These are phyloP conservation scores for Galerina sulciceps DNA, from an alignment of 768 basidiomycete genomes.

Conservation along the genomic window DNA sequence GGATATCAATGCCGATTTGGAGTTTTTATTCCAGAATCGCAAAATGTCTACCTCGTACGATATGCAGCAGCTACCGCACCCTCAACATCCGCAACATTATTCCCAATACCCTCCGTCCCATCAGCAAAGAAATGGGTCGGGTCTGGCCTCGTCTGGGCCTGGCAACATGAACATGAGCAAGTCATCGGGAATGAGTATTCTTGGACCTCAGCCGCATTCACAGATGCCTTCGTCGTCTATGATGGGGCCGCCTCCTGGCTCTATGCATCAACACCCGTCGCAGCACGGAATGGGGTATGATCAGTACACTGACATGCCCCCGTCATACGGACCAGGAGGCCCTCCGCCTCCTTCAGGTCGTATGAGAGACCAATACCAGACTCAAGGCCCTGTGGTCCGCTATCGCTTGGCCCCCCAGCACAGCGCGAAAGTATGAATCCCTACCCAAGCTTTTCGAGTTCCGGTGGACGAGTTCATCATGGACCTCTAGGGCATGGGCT, in stretches of 20 bases:
- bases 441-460: slow-evolving; percentile 11
- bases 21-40: slow-evolving; percentile 54
- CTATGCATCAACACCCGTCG: slow-evolving; percentile 11
- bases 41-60: slow-evolving; percentile 17
- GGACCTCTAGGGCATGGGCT: slow-evolving; percentile 10
- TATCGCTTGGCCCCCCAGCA: slow-evolving; percentile 9
- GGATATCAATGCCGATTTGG: slow-evolving; percentile 58
- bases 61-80: slow-evolving; percentile 17
- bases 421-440: slow-evolving; percentile 12
- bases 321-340: slow-evolving; percentile 16
- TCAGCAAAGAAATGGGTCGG: slow-evolving; percentile 6
- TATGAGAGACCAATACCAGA: slow-evolving; percentile 15
- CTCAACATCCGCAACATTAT: slow-evolving; percentile 16
- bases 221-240: slow-evolving; percentile 14
- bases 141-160: slow-evolving; percentile 4
- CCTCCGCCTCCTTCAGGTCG: slow-evolving; percentile 12
- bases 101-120: slow-evolving; percentile 9
- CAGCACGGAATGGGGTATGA: slow-evolving; percentile 24
- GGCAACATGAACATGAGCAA: slow-evolving; percentile 10
- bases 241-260: slow-evolving; percentile 17
- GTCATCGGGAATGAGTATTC: slow-evolving; percentile 15
- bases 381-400: slow-evolving; percentile 10
- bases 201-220: slow-evolving; percentile 6
- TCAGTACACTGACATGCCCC: slow-evolving; percentile 17
- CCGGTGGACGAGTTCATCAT: slow-evolving; percentile 11